These are phyloP conservation scores for Fragaria vesca DNA, from an alignment of 306 rosid species.

Conservation along the genomic window DNA sequence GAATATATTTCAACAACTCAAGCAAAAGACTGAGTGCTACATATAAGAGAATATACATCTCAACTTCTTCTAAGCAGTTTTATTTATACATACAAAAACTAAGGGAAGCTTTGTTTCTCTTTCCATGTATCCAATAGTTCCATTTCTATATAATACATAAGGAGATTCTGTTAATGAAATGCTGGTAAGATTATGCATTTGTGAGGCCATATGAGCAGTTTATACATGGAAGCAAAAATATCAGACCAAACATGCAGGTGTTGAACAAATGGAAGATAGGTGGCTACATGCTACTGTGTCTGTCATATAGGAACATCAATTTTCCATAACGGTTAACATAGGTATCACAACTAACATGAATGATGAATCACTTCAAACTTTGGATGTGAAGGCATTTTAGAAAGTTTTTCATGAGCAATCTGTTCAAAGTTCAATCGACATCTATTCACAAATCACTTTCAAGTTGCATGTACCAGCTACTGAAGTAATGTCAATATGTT, in stretches of 20 bases:
- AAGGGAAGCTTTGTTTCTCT: slow-evolving; percentile 11
- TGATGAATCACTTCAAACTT: neutral
- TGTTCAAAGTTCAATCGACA: slow-evolving; percentile 1
- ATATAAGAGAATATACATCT: slow-evolving; percentile 22
- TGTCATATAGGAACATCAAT: neutral
- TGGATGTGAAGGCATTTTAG: neutral
- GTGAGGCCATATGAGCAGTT: neutral
- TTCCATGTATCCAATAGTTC: neutral
- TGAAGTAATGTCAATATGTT: slow-evolving; percentile 16
- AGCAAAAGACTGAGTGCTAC: slow-evolving; percentile 15
- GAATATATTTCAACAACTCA: slow-evolving; percentile 8
- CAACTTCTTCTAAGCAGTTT: slow-evolving; percentile 8
- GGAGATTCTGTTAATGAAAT: slow-evolving; percentile 10
- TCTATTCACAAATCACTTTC: slow-evolving; percentile 7
- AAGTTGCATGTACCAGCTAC: neutral
- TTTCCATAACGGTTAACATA: neutral
- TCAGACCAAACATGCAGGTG: neutral
- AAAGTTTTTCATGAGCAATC: neutral
- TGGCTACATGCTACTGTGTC: neutral
- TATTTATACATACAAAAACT: neutral
- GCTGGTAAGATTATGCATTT: neutral
- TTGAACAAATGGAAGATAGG: neutral
- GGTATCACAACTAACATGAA: neutral
- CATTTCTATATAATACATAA: slow-evolving; percentile 13
- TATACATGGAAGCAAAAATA: neutral